Evolutionary conservation across 495 filamentous ascomycete genomes (phyloP).

Genomic region (Tuber aestivum): DNA sequence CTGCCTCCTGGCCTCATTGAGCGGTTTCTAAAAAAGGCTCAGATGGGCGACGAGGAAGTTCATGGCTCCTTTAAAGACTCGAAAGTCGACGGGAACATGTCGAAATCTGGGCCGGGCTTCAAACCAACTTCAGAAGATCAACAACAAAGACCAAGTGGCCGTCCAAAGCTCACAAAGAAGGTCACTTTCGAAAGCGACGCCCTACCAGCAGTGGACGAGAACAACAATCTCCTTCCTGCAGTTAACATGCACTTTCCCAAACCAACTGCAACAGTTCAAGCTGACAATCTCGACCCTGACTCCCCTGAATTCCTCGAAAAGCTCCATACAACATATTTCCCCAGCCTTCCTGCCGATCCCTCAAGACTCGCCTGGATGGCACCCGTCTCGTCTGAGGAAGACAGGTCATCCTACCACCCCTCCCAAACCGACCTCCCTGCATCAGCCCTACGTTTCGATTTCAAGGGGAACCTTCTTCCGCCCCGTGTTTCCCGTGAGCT

Average conservation of each 20-base stretch:
- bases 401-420: slow-evolving; percentile 73
- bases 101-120: slow-evolving; percentile 6
- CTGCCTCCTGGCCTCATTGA: slow-evolving; percentile 68
- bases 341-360: slow-evolving; percentile 73
- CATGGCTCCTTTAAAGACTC: slow-evolving; percentile 45
- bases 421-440: slow-evolving; percentile 62
- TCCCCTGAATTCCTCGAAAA: slow-evolving; percentile 74
- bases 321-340: slow-evolving; percentile 89
- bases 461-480: slow-evolving; percentile 68
- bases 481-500: slow-evolving; percentile 66
- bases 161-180: slow-evolving; percentile 14
- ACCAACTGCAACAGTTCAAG: slow-evolving; percentile 47
- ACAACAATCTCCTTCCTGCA: slow-evolving; percentile 13
- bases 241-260: slow-evolving; percentile 56
- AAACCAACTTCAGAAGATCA: slow-evolving; percentile 8
- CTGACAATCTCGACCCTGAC: slow-evolving; percentile 67
- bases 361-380: slow-evolving; percentile 85
- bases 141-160: slow-evolving; percentile 44
- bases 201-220: slow-evolving; percentile 11
- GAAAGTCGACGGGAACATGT: slow-evolving; percentile 45
- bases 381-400: slow-evolving; percentile 56
- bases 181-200: slow-evolving; percentile 15
- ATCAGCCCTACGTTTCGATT: slow-evolving; percentile 79
- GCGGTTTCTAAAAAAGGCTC: slow-evolving; percentile 69
- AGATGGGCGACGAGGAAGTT: slow-evolving; percentile 58